phyloP scores from a whole-genome alignment of 495 filamentous ascomycete genomes.

The Aspergillus steynii region DNA sequence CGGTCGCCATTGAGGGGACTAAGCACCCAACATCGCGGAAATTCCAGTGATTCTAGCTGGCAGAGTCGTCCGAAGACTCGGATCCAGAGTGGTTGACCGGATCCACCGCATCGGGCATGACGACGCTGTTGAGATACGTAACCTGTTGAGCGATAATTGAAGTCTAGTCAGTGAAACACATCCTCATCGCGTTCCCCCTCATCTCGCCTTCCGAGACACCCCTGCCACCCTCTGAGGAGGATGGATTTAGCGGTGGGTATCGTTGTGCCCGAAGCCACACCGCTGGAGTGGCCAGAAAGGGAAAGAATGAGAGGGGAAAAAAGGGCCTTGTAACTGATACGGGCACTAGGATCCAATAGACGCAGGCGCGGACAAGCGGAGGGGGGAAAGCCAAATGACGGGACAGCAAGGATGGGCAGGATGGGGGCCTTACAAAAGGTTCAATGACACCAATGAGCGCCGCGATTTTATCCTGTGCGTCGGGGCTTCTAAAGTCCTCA shows the following conservation, averaged over 20 bases:
- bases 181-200: constrained; percentile 2
- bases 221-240: constrained; percentile 9
- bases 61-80: constrained; percentile 14
- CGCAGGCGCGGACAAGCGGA: constrained; percentile 30
- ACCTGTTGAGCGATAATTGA: constrained; percentile 43
- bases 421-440: constrained; percentile 57
- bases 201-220: constrained; percentile 3
- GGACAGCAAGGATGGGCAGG: constrained; percentile 22
- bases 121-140: constrained; percentile 61
- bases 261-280: constrained; percentile 22
- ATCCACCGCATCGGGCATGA: constrained; percentile 58
- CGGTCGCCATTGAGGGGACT: neutral
- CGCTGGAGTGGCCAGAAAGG: constrained; percentile 22
- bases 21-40: neutral
- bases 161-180: constrained; percentile 26
- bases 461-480: constrained; percentile 56
- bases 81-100: constrained; percentile 15
- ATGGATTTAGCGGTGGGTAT: constrained; percentile 21
- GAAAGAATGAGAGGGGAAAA: constrained; percentile 18
- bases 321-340: constrained; percentile 22
- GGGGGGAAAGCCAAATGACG: constrained; percentile 24
- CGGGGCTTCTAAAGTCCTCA: constrained; percentile 46
- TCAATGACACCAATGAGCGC: constrained; percentile 59
- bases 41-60: neutral
- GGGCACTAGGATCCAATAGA: constrained; percentile 30